Evolutionary conservation across 345 rosid species (phyloP), one percentile per base, ranked within the genome.

Genomic region (Bruguiera sexangula): DNA sequence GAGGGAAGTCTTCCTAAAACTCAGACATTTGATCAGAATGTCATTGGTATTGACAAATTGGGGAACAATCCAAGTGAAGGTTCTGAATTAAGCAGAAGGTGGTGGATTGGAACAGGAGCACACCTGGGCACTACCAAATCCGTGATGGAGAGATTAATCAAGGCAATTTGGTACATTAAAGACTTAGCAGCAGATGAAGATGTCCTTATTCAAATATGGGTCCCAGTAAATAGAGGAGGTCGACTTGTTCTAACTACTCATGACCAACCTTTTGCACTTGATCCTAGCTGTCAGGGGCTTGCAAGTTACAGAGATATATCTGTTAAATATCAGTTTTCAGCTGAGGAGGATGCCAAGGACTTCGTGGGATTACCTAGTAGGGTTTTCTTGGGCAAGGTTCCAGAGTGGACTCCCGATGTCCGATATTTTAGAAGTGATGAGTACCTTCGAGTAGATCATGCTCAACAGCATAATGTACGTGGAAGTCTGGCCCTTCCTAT

Each of bases 331-430:
- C 87, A 89, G 30, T 91, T 94, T 70, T 73, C 96, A 13, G 90
- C 91, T 1, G 88, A 91, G 75, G 85, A 88, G 76, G 82, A 87
- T 66, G 82, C 90, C 66, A 79, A 84, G 83, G 95, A 85, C 26
- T 21, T 69, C 48, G 71, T 76, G 67, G 98, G 98, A 62, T 57
- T 91, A 78, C 97, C 98, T 43, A 88, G 96, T 31, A 85, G 97
- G 36, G 98, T 94, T 62, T 91, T 85, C 85, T 71, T 91, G 79
- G 84, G 83, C 64, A 87, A 88, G 82, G 83, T 88, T 70, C 97
- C 97, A 39, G 98, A 94, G 80, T 94, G 97, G 96, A 91, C 95
- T 58, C 98, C 97, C 31, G 97, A 94, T 84, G 97, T 89, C 71
- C 83, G 91, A 37, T 94, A 89, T 78, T 91, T 91, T 69, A 85